These are phyloP conservation scores for Ceratocystis papillata DNA, from an alignment of 2,329 filamentous ascomycete genomes.

Conservation along the genomic window DNA sequence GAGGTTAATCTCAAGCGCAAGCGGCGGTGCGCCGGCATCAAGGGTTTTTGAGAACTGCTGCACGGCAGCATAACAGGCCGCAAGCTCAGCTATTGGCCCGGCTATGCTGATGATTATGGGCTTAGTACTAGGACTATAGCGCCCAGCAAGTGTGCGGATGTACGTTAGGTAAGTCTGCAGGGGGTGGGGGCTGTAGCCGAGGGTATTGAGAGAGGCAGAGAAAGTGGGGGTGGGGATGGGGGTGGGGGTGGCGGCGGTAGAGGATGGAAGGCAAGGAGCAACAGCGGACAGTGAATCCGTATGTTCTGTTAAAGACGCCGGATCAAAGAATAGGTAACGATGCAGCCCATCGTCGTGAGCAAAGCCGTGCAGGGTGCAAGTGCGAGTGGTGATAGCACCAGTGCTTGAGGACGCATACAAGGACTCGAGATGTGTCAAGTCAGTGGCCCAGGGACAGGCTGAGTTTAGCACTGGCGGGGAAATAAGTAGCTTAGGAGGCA, in stretches of 20 bases:
- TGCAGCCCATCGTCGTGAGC: slow-evolving; percentile 49
- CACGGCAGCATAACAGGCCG: slow-evolving; percentile 45
- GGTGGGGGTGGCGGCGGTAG: slow-evolving; percentile 27
- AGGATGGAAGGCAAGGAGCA: slow-evolving; percentile 26
- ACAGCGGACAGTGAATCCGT: slow-evolving; percentile 23
- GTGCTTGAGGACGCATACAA: slow-evolving; percentile 53
- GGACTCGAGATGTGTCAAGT: slow-evolving; percentile 46
- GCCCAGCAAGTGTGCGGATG: slow-evolving; percentile 38
- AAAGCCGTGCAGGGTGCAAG: slow-evolving; percentile 55
- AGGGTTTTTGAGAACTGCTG: slow-evolving; percentile 32
- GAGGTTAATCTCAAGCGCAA: slow-evolving; percentile 67
- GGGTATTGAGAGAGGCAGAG: slow-evolving; percentile 51
- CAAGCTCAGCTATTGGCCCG: slow-evolving; percentile 48
- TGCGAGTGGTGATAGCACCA: slow-evolving; percentile 65
- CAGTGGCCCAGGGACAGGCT: slow-evolving; percentile 65
- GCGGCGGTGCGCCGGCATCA: slow-evolving; percentile 32
- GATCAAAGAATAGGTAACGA: slow-evolving; percentile 56
- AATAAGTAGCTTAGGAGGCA: slow-evolving; percentile 37
- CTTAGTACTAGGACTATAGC: slow-evolving; percentile 34
- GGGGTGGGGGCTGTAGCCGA: slow-evolving; percentile 60
- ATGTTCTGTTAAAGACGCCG: slow-evolving; percentile 25
- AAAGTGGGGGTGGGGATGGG: slow-evolving; percentile 26
- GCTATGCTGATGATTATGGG: slow-evolving; percentile 62
- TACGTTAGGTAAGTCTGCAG: slow-evolving; percentile 50
- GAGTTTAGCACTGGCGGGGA: slow-evolving; percentile 62